phyloP scores from a whole-genome alignment of 1,284 basidiomycete genomes.

The Apiotrichum montevideense region DNA sequence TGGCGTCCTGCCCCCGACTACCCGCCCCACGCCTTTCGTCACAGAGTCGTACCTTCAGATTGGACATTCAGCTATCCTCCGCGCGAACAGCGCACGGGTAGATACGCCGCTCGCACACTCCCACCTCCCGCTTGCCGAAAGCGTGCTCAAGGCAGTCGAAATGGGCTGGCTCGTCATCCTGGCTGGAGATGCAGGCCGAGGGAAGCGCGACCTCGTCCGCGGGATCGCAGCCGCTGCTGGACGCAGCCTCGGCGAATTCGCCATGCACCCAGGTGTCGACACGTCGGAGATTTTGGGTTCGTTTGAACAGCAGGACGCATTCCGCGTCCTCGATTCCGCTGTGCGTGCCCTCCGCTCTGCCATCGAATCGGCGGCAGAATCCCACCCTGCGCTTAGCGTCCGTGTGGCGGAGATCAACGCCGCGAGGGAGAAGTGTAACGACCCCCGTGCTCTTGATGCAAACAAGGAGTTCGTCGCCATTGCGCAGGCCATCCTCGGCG shows the following conservation, averaged over 20 bases:
- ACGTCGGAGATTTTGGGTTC: slow-evolving; percentile 90
- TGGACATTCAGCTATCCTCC: slow-evolving; percentile 59
- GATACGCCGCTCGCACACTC: slow-evolving; percentile 57
- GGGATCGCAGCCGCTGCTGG: slow-evolving; percentile 68
- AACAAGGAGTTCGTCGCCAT: slow-evolving; percentile 9
- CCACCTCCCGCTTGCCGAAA: slow-evolving; percentile 66
- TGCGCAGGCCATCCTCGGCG: slow-evolving; percentile 10
- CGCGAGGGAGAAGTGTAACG: slow-evolving; percentile 19
- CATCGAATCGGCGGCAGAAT: slow-evolving; percentile 20
- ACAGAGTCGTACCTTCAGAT: slow-evolving; percentile 58
- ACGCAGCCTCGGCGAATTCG: slow-evolving; percentile 63
- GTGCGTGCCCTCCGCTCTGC: slow-evolving; percentile 10
- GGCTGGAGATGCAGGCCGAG: slow-evolving; percentile 66
- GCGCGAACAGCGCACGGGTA: slow-evolving; percentile 47
- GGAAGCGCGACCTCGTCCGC: slow-evolving; percentile 74
- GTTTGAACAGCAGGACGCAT: slow-evolving; percentile 81
- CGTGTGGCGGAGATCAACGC: slow-evolving; percentile 13
- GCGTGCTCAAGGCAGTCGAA: slow-evolving; percentile 66
- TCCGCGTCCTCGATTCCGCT: slow-evolving; percentile 18
- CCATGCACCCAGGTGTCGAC: slow-evolving; percentile 82
- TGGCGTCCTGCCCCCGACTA: slow-evolving; percentile 39
- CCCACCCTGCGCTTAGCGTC: slow-evolving; percentile 10
- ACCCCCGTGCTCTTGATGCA: slow-evolving; percentile 14
- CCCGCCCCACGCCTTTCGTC: slow-evolving; percentile 54
- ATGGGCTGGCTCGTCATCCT: slow-evolving; percentile 85